Evolutionary conservation across 805 yeast genomes (phyloP), one percentile per base, ranked within the genome.

Genomic region (Saccharomycopsis lassenensis): DNA sequence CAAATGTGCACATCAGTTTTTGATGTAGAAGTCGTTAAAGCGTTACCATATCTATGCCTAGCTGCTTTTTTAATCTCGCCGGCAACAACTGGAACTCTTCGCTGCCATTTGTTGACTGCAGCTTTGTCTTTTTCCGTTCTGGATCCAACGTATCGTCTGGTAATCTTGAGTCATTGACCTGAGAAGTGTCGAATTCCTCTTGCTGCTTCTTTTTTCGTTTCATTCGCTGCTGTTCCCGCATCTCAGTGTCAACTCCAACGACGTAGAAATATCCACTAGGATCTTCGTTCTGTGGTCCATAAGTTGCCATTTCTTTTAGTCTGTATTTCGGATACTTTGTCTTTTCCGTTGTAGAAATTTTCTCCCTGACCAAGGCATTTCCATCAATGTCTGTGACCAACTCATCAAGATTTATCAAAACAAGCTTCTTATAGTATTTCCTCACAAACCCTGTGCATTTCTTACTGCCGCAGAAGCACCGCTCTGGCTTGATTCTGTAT

Each of bases 391-490:
- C 19, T 12, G 10, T 14, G 12, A 16, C 23, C 14, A 28, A 36
- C n/a, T 5, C 18, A 25, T 24, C 27, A 12, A 37, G 28, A 14
- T 32, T 31, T 10, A 40, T 20, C 18, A 40, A 23, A 4, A 15
- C 22, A 14, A 36, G 32, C 16, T 35, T 36, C 14, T 31, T 35
- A 11, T 31, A 37, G 21, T 20, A 27, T 14, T 56, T 54, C 25
- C 64, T 60, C 39, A 62, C 58, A 45, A 52, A 48, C 3, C 69
- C 70, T 3, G 65, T 49, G 39, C 74, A 68, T 19, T 52, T 52
- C 2, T 47, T 26, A 5, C 63, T 41, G 1, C 68, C 69, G 46
- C 74, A 68, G 37, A 49, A 54, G 39, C 74, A 68, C 8, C 50
- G 51, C 46, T 64, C 69, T 30, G 65, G 67, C 37, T 52, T 55